phyloP scores from a whole-genome alignment of 2,329 filamentous ascomycete species.

The Aspergillus sp. region DNA sequence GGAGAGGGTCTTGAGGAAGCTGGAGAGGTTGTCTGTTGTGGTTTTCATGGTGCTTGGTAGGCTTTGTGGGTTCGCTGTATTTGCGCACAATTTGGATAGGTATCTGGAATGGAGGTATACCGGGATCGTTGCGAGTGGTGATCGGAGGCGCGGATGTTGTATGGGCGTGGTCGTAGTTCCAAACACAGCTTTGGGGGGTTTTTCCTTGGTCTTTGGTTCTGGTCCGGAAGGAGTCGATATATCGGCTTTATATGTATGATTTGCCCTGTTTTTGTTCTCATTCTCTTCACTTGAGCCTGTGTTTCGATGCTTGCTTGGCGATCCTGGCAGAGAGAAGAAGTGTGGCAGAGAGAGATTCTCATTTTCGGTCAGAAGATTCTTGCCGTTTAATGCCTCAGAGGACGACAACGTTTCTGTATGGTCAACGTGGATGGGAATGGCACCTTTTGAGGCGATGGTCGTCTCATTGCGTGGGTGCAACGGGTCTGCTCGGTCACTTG shows the following conservation, averaged over 20 bases:
- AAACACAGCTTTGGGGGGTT: not conserved
- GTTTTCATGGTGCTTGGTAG: not conserved
- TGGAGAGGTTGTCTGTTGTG: not conserved
- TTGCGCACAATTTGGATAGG: not conserved
- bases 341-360: conserved; percentile 12
- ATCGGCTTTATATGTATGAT: not conserved
- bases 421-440: conserved; percentile 15
- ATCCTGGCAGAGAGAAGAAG: too few species aligned
- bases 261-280: not conserved
- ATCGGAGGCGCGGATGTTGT: conserved; percentile 1
- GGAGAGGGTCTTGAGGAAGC: too few species aligned
- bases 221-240: not conserved
- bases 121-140: conserved; percentile 19
- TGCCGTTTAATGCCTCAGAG: not conserved
- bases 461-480: too few species aligned
- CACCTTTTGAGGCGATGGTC: not conserved
- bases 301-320: not conserved
- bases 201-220: not conserved
- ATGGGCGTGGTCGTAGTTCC: too few species aligned
- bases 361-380: conserved; percentile 11
- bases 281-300: too few species aligned
- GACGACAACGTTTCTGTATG: conserved; percentile 1
- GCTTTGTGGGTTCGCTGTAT: not conserved
- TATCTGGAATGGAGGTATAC: conserved; percentile 12
- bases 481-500: conserved; percentile 1